phyloP scores from a whole-genome alignment of 2,329 filamentous ascomycete species.

The Aphanoascus verrucosus region DNA sequence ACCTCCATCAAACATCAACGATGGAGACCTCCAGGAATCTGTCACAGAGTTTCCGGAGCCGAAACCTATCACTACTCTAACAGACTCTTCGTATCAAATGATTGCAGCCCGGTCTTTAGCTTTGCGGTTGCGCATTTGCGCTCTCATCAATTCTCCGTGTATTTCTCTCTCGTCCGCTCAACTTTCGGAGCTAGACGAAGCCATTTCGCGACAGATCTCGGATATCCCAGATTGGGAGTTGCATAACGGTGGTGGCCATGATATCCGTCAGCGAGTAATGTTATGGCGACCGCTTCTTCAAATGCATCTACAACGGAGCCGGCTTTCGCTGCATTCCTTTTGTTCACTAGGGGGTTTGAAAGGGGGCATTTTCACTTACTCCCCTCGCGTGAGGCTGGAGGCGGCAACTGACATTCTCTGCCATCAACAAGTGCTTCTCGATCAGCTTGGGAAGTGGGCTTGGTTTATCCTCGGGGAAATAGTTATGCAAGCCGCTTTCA shows the following conservation, averaged over 20 bases:
- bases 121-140: conserved; percentile 18
- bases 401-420: conserved; percentile 30
- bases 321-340: conserved; percentile 32
- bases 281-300: conserved; percentile 29
- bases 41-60: conserved; percentile 24
- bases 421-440: conserved; percentile 27
- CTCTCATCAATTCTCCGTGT: conserved; percentile 19
- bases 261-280: conserved; percentile 25
- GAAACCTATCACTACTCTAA: conserved; percentile 25
- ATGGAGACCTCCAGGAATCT: conserved; percentile 38
- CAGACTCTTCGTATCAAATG: conserved; percentile 30
- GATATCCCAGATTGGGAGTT: conserved; percentile 27
- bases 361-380: conserved; percentile 28
- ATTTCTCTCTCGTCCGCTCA: conserved; percentile 26
- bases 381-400: conserved; percentile 28
- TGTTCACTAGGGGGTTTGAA: conserved; percentile 28
- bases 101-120: conserved; percentile 21
- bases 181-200: conserved; percentile 31
- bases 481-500: conserved; percentile 30
- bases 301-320: conserved; percentile 27
- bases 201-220: conserved; percentile 27
- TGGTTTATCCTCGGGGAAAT: conserved; percentile 29
- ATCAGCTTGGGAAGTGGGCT: conserved; percentile 24
- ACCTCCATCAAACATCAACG: conserved; percentile 42
- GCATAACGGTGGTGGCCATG: conserved; percentile 18